These are phyloP conservation scores for Hygrophila difformis DNA, from an alignment of 257 asterid species.

Conservation along the genomic window DNA sequence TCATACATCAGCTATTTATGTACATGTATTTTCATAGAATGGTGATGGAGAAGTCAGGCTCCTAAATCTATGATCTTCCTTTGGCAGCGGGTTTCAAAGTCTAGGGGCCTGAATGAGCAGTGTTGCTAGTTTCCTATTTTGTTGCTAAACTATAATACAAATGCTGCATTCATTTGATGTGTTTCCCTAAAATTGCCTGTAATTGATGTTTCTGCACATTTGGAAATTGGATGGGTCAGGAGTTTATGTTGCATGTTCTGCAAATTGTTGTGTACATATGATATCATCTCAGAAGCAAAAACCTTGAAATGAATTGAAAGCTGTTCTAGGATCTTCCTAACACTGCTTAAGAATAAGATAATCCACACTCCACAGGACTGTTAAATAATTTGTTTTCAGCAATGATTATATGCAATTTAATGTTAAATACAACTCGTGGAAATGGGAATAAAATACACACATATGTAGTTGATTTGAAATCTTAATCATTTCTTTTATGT, in stretches of 20 bases:
- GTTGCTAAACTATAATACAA: not conserved
- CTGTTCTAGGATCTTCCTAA: not conserved
- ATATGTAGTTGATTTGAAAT: too few species aligned
- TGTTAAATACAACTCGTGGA: too few species aligned
- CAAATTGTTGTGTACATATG: slow-evolving; percentile 3
- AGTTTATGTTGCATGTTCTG: not conserved
- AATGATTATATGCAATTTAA: too few species aligned
- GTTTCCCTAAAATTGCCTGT: not conserved
- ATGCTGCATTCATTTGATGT: not conserved
- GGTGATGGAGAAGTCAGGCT: too few species aligned
- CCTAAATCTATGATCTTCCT: too few species aligned
- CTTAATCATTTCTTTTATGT: too few species aligned
- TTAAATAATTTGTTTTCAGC: too few species aligned
- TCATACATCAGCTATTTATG: not conserved
- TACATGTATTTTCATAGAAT: not conserved
- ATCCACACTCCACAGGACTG: too few species aligned
- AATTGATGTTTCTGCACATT: slow-evolving; percentile 1
- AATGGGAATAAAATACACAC: too few species aligned
- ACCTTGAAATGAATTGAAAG: not conserved
- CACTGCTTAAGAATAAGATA: too few species aligned
- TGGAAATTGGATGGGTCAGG: slow-evolving; percentile 6
- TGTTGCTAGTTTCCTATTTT: not conserved
- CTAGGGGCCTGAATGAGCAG: too few species aligned
- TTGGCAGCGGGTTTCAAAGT: too few species aligned
- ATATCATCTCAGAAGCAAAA: not conserved